A percentile compares a stretch with the other conserved stretches of the same genome.
Conservation (phyloP, 805 yeast species). For the Dipodascopsis tothii region DNA sequence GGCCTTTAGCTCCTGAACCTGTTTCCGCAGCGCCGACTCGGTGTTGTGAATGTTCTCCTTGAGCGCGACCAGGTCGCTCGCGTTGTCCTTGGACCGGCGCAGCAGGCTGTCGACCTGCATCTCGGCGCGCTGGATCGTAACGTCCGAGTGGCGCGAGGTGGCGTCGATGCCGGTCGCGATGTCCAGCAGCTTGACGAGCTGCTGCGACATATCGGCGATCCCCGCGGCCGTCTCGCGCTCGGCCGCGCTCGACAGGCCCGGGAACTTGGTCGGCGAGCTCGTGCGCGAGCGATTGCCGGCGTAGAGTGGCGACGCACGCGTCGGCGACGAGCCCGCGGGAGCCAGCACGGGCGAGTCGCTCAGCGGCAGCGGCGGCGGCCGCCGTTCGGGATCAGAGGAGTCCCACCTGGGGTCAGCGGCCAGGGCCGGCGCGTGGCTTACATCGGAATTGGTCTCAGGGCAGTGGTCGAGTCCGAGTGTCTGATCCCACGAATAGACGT, state of each 20-base stretch:
- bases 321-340: conserved; percentile 12
- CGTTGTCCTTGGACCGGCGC: conserved; percentile 34
- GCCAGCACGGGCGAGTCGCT: conserved; percentile 33
- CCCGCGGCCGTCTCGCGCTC: conserved; percentile 17
- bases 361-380: conserved; percentile 38
- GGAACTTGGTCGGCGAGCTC: conserved; percentile 8
- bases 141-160: conserved; percentile 29
- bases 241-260: no score
- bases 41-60: conserved; percentile 22
- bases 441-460: conserved; percentile 19
- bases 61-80: conserved; percentile 28
- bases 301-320: not conserved
- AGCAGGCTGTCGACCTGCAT: conserved; percentile 32
- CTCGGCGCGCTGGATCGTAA: conserved; percentile 30
- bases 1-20: conserved; percentile 25
- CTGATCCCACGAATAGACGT: conserved; percentile 9
- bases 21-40: conserved; percentile 16
- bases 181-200: conserved; percentile 26
- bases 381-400: conserved; percentile 36
- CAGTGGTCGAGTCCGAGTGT: conserved; percentile 26
- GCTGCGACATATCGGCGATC: conserved; percentile 21
- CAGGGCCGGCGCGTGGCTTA: not conserved
- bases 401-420: conserved; percentile 33
- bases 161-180: conserved; percentile 29
- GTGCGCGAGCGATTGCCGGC: conserved; percentile 12